phyloP scores from a whole-genome alignment of 169 alveolate genomes.

The Plasmodium cynomolgi region DNA sequence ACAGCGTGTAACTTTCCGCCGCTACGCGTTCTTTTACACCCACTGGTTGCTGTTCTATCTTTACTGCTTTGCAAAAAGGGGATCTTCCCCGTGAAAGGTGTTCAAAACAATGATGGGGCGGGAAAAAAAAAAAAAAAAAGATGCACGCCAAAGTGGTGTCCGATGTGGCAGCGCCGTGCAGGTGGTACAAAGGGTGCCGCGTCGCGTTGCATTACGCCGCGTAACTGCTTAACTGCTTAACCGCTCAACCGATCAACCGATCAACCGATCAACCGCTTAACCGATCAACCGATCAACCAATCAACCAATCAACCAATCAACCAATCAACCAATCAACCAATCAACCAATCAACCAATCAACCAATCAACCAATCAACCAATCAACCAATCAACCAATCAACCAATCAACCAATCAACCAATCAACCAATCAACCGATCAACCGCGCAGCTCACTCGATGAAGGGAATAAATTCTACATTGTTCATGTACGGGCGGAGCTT shows the following conservation, averaged over 20 bases:
- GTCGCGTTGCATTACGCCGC: too few relatives aligned
- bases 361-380: too few relatives aligned
- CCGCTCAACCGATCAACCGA: too few relatives aligned
- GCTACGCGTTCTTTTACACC: not conserved
- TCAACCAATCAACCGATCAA: not conserved
- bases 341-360: too few relatives aligned
- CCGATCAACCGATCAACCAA: too few relatives aligned
- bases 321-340: too few relatives aligned
- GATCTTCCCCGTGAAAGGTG: not conserved
- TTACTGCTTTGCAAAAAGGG: not conserved
- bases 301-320: too few relatives aligned
- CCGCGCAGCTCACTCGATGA: slow-evolving; percentile 8
- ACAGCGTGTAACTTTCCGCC: not conserved
- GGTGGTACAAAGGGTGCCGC: not conserved
- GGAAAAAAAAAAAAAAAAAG: not conserved
- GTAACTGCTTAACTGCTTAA: too few relatives aligned
- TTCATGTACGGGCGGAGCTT: slow-evolving; percentile 94
- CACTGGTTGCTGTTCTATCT: not conserved
- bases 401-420: not conserved
- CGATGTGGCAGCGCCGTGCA: not conserved
- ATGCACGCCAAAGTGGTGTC: not conserved
- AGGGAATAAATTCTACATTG: slow-evolving; percentile 91
- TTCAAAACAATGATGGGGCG: not conserved
- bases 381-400: too few relatives aligned
- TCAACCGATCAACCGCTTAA: too few relatives aligned